Evolutionary conservation across 2,329 filamentous ascomycete species (phyloP).

Genomic region (Blastomyces gilchristii): DNA sequence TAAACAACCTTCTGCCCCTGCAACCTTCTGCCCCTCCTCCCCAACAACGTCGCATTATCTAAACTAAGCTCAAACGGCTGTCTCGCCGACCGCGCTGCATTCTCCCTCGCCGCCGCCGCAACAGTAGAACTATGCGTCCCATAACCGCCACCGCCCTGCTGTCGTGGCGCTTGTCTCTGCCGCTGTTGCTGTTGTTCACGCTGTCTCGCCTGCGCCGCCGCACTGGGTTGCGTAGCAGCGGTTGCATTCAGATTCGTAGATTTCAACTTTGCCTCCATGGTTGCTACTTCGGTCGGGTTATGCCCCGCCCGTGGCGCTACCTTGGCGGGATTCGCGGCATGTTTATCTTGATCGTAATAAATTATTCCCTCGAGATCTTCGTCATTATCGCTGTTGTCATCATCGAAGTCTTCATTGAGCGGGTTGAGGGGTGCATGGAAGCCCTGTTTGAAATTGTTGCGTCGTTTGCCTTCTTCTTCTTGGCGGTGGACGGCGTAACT

Average conservation of each 20-base stretch:
- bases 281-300: slow-evolving; percentile 51
- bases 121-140: slow-evolving; percentile 81
- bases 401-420: slow-evolving; percentile 53
- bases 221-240: slow-evolving; percentile 31
- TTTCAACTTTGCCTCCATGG: slow-evolving; percentile 78
- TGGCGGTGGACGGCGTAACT: slow-evolving; percentile 95
- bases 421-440: slow-evolving; percentile 52
- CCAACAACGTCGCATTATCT: slow-evolving; percentile 80
- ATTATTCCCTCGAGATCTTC: slow-evolving; percentile 46
- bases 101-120: slow-evolving; percentile 70
- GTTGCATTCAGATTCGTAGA: slow-evolving; percentile 62
- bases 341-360: slow-evolving; percentile 37
- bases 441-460: slow-evolving; percentile 70
- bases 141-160: slow-evolving; percentile 50
- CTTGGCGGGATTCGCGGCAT: slow-evolving; percentile 46
- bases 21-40: slow-evolving; percentile 48
- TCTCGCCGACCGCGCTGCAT: slow-evolving; percentile 62
- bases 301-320: slow-evolving; percentile 51
- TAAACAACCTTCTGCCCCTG: slow-evolving; percentile 25
- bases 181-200: slow-evolving; percentile 38
- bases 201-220: slow-evolving; percentile 53
- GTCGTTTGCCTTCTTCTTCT: slow-evolving; percentile 87
- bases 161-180: slow-evolving; percentile 27
- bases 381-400: slow-evolving; percentile 54
- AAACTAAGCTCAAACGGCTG: slow-evolving; percentile 86